Conservation (phyloP, 768 basidiomycete genomes). For the Mycena galopus region DNA sequence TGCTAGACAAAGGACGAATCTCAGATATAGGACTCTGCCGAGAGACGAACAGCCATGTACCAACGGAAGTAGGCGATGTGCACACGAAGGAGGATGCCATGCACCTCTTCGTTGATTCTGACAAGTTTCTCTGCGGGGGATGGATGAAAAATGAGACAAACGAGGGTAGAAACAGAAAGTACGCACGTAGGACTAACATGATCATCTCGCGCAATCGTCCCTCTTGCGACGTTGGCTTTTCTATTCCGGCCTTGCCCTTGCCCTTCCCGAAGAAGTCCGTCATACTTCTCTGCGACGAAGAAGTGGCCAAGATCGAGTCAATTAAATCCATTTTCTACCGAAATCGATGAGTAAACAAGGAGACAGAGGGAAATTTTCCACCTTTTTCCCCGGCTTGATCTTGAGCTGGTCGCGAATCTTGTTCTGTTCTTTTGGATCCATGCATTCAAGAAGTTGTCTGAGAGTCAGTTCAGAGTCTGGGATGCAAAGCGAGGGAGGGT, state of each 20-base stretch:
- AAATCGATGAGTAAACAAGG: neutral
- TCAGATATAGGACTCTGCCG: neutral
- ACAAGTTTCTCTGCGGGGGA: slow-evolving; percentile 15
- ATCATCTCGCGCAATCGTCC: slow-evolving; percentile 20
- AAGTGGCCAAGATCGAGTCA: slow-evolving; percentile 6
- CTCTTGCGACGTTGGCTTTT: slow-evolving; percentile 12
- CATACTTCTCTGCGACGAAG: slow-evolving; percentile 2
- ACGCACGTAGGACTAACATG: slow-evolving; percentile 14
- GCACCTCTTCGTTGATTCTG: slow-evolving; percentile 3
- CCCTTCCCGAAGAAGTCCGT: neutral
- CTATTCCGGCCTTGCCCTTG: slow-evolving; percentile 15
- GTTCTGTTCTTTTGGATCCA: slow-evolving; percentile 3
- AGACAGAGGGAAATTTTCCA: neutral
- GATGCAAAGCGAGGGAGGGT: slow-evolving; percentile 18
- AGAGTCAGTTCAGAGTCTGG: slow-evolving; percentile 10
- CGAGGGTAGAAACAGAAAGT: too few relatives aligned
- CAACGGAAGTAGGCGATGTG: slow-evolving; percentile 20
- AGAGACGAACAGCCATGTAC: neutral
- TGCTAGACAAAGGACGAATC: neutral
- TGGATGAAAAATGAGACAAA: neutral
- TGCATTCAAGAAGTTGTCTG: slow-evolving; percentile 23
- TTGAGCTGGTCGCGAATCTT: slow-evolving; percentile 17
- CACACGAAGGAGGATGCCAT: slow-evolving; percentile 9
- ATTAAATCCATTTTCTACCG: slow-evolving; percentile 15
- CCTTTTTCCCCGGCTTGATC: slow-evolving; percentile 25